phyloP scores from a whole-genome alignment of 768 basidiomycete species.

The Aureoboletus auriporus region DNA sequence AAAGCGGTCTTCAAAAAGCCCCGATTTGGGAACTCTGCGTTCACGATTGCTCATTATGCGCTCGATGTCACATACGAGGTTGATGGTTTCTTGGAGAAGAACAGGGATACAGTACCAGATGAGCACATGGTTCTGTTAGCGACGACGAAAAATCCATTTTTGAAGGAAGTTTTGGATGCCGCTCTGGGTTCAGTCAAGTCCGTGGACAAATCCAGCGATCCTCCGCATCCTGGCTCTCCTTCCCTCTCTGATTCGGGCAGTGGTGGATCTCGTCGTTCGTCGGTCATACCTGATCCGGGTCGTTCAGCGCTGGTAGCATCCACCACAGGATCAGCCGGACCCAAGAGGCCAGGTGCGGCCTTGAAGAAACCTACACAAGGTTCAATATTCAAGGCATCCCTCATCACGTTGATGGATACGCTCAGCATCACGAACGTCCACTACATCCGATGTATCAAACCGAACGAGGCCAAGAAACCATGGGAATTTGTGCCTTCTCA shows the following conservation, averaged over 20 bases:
- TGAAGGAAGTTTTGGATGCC: slow-evolving; percentile 91
- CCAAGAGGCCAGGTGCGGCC: slow-evolving; percentile 63
- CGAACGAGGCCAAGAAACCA: slow-evolving; percentile 92
- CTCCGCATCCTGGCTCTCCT: slow-evolving; percentile 69
- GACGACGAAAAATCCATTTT: slow-evolving; percentile 83
- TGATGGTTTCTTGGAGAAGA: slow-evolving; percentile 98
- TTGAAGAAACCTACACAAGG: slow-evolving; percentile 95
- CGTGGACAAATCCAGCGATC: slow-evolving; percentile 42
- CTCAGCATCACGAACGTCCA: slow-evolving; percentile 97
- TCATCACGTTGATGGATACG: slow-evolving; percentile 94
- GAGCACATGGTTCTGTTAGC: slow-evolving; percentile 92
- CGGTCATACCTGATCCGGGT: slow-evolving; percentile 85
- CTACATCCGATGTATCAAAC: slow-evolving; percentile 99
- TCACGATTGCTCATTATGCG: slow-evolving; percentile 98
- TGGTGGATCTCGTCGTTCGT: slow-evolving; percentile 73
- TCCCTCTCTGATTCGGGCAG: slow-evolving; percentile 76
- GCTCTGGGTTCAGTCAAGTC: slow-evolving; percentile 73
- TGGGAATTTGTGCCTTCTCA: slow-evolving; percentile 98
- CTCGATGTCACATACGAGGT: slow-evolving; percentile 98
- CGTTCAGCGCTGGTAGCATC: slow-evolving; percentile 66
- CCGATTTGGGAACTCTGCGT: slow-evolving; percentile 95
- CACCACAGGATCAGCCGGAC: slow-evolving; percentile 33
- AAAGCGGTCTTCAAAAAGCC: slow-evolving; percentile 96
- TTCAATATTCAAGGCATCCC: slow-evolving; percentile 95
- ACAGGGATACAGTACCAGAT: slow-evolving; percentile 97